Evolutionary conservation across 495 filamentous ascomycete species (phyloP).

Genomic region (Daldinia caldariorum): DNA sequence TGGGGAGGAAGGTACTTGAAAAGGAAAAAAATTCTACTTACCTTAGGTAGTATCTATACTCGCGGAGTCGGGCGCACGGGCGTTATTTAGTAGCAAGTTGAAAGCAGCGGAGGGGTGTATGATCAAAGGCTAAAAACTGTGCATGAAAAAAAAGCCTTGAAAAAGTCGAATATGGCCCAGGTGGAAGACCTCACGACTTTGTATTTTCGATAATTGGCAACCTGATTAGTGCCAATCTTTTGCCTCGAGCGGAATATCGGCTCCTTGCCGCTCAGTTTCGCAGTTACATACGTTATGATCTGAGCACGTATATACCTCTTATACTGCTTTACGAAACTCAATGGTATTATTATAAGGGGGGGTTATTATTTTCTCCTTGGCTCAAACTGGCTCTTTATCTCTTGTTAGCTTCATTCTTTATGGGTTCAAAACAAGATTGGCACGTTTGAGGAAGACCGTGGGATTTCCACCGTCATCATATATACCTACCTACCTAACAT

Average conservation of each 20-base stretch:
- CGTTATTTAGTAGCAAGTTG: conserved; percentile 12
- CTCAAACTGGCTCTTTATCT: background rate
- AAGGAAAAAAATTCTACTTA: background rate
- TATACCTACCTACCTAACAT: background rate
- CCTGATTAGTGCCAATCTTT: background rate
- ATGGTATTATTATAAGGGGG: conserved; percentile 17
- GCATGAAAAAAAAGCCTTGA: conserved; percentile 8
- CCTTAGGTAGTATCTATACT: no score
- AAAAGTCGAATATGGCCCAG: conserved; percentile 2
- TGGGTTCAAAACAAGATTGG: conserved; percentile 6
- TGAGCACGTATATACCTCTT: conserved; percentile 29
- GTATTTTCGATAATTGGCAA: conserved; percentile 10
- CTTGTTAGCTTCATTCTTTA: conserved; percentile 3
- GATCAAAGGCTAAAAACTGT: conserved; percentile 5
- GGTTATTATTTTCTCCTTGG: background rate
- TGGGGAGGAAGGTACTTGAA: conserved; percentile 44
- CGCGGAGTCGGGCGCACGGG: conserved; percentile 23
- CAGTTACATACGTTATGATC: conserved; percentile 3
- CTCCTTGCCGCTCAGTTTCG: conserved; percentile 1
- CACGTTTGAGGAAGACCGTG: conserved; percentile 3
- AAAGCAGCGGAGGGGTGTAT: conserved; percentile 6
- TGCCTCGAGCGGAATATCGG: background rate
- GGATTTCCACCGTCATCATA: conserved; percentile 1
- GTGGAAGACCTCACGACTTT: conserved; percentile 7
- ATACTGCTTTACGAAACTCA: conserved; percentile 23